Base-by-base conservation (phyloP, 148 eudicot species). In the Cornus florida region DNA sequence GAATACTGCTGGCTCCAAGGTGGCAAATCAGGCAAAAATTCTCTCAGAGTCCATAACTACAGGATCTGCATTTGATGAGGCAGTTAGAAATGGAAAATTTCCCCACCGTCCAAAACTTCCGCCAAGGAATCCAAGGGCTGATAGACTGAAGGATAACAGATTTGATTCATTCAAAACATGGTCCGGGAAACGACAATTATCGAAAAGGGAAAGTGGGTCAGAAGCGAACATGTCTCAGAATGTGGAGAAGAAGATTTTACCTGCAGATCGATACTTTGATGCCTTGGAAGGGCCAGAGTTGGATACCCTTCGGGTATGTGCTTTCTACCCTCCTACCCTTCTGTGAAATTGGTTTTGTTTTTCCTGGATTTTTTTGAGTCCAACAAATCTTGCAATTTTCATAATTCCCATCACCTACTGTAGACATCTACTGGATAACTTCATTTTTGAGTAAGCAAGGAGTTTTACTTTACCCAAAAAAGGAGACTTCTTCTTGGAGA, bases 281-380 rank as follows among this genome's bases (percentile, higher is more conserved):
- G 98, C 98, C 14, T 74, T 95, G 80, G 88, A 93, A 75, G 98
- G 98, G 50, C 98, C 97, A 0, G 98, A 95, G 77, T 75, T 95
- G 71, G 97, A 95, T 43, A 93, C 91, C 39, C 88, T 95, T 16
- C 80, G 91, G 83, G 98, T 95, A 87, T 57, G 91, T 80, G 43
- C 24, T 70, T 77, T 33, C 33, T 67, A 33, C 5, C 33, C 69
- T 0, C 67, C 48, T 3, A 20, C n/a, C n/a, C 78, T 78, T 69
- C 22, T 73, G 14, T 48, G 16, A 19, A 60, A 62, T 62, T 53
- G 41, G 75, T 39, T 28, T 68, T 9, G 38, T 67, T 12, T 43
- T 1, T 6, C 59, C 43, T 56, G n/a, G 43, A n/a, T n/a, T 28
- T 38, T 38, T 68, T 39, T 3, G 14, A 43, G 48, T 43, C 48